Evolutionary conservation across 148 eudicot genomes (phyloP), one percentile per base, ranked within the genome.

Genomic region (Rhododendron simsii): DNA sequence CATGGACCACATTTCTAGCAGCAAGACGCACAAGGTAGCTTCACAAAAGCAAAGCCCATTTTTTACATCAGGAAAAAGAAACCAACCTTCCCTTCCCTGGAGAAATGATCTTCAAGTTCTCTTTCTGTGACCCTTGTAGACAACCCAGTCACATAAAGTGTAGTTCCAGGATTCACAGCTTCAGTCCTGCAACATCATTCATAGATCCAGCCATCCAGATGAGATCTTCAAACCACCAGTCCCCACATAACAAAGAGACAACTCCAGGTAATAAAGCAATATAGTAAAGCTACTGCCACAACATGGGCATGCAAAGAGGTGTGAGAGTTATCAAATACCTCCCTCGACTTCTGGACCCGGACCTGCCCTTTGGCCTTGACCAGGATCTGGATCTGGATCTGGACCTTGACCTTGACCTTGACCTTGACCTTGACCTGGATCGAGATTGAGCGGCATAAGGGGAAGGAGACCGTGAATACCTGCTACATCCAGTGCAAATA

Each of bases 111-210:
- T 91, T 95, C 91, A 85, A 97, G 99, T 28, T 97, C 98, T 86
- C 95, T 92, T 79, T 95, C 93, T 16, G 98, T 95, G 53, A 97
- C 99, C 87, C 98, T 93, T 69, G 99, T 93, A 77, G 99, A 95
- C 83, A 97, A 93, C 30, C 99, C 99, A 55, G 99, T 97, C 48
- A 97, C 99, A 86, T 95, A 97, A 5, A 97, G 96, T 39, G 98
- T 90, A 89, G 90, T 94, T 55, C 99, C 99, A 78, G 92, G 94
- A 91, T 97, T 96, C 82, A 57, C 77, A 84, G 77, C 90, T 8
- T 91, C 98, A 84, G 88, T 61, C 93, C 99, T 97, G 92, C 76
- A 76, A 86, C 79, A 84, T 14, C 37, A 74, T 69, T 73, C 35
- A 67, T 79, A 79, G 59, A 59, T 71, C 39, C 41, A 69, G 7